A percentile compares a stretch with the other conserved stretches of the same genome.
phyloP scores from a whole-genome alignment of 768 basidiomycete genomes.

The Termitomyces sp. region DNA sequence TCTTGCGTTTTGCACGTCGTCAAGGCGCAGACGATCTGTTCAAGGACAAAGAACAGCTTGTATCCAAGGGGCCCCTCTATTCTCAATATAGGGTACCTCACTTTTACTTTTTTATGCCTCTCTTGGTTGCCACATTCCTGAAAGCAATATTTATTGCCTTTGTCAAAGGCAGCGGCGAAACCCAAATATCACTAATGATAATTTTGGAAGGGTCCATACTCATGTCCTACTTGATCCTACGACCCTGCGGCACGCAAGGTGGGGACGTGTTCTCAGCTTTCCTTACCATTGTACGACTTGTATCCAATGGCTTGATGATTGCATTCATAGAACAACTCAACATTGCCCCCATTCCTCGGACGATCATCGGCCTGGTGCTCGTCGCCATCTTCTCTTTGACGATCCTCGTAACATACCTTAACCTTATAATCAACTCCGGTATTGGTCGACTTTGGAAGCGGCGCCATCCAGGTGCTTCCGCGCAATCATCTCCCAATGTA shows the following conservation, averaged over 20 bases:
- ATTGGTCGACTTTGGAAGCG: slow-evolving; percentile 25
- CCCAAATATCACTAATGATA: slow-evolving; percentile 65
- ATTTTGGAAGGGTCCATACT: slow-evolving; percentile 63
- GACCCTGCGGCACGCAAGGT: slow-evolving; percentile 63
- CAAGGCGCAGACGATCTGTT: slow-evolving; percentile 25
- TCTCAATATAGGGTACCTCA: slow-evolving; percentile 61
- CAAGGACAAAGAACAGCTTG: slow-evolving; percentile 27
- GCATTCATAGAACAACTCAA: slow-evolving; percentile 66
- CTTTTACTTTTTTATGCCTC: slow-evolving; percentile 59
- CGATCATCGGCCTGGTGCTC: slow-evolving; percentile 72
- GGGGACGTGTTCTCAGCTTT: slow-evolving; percentile 67
- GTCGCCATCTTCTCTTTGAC: slow-evolving; percentile 70
- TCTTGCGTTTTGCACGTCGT: slow-evolving; percentile 38
- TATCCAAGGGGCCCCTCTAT: slow-evolving; percentile 53
- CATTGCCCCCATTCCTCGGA: slow-evolving; percentile 72
- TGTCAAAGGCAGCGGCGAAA: slow-evolving; percentile 52
- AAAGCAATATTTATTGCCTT: slow-evolving; percentile 72
- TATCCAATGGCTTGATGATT: slow-evolving; percentile 67
- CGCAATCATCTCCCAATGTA: slow-evolving; percentile 19
- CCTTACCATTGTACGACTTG: slow-evolving; percentile 61
- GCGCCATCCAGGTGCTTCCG: slow-evolving; percentile 1
- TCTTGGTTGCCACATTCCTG: slow-evolving; percentile 54
- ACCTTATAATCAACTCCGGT: slow-evolving; percentile 49
- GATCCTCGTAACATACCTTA: slow-evolving; percentile 63
- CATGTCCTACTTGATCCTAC: slow-evolving; percentile 42